Percentiles rank a stretch among this genome's conserved stretches.
These are phyloP conservation scores for Rauvolfia tetraphylla DNA, from an alignment of 257 asterid species.

Conservation along the genomic window DNA sequence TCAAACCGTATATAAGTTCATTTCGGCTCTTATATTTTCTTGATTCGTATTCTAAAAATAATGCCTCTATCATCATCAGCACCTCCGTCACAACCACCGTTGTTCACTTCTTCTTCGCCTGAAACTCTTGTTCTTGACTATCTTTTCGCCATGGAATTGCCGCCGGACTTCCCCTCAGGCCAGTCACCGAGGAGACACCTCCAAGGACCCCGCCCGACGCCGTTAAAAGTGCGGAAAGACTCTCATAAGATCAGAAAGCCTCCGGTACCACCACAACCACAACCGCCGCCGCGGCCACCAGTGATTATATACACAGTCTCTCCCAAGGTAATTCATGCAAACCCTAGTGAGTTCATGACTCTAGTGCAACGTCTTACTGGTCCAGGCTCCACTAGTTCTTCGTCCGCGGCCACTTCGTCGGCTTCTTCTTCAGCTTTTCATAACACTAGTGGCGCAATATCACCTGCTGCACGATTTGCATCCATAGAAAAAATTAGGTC, in stretches of 20 bases:
- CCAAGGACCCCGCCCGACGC: slow-evolving; percentile 91
- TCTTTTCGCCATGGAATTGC: slow-evolving; percentile 42
- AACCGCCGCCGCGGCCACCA: slow-evolving; percentile 69
- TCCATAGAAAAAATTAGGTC: slow-evolving; percentile 56
- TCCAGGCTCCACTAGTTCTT: slow-evolving; percentile 8
- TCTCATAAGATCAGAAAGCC: slow-evolving; percentile 87
- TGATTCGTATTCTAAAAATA: slow-evolving; percentile 9
- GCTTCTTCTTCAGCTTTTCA: slow-evolving; percentile 26
- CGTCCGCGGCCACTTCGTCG: slow-evolving; percentile 16
- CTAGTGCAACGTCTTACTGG: slow-evolving; percentile 90
- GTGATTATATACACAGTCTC: slow-evolving; percentile 90
- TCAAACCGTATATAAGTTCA: slow-evolving; percentile 16
- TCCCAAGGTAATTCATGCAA: slow-evolving; percentile 86
- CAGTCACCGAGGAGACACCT: slow-evolving; percentile 67
- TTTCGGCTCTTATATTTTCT: slow-evolving; percentile 16
- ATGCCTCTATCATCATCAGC: slow-evolving; percentile 22
- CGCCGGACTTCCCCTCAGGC: slow-evolving; percentile 36
- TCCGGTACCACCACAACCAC: slow-evolving; percentile 35
- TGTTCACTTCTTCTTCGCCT: background rate
- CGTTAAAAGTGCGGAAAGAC: slow-evolving; percentile 66
- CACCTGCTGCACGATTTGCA: slow-evolving; percentile 88
- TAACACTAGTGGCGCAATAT: slow-evolving; percentile 40
- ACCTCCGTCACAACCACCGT: background rate
- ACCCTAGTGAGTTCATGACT: slow-evolving; percentile 98
- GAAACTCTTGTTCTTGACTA: background rate